A percentile compares a stretch with the other conserved stretches of the same genome.
phyloP scores from a whole-genome alignment of 352 stramenopile genomes.

The Phytophthora pini region DNA sequence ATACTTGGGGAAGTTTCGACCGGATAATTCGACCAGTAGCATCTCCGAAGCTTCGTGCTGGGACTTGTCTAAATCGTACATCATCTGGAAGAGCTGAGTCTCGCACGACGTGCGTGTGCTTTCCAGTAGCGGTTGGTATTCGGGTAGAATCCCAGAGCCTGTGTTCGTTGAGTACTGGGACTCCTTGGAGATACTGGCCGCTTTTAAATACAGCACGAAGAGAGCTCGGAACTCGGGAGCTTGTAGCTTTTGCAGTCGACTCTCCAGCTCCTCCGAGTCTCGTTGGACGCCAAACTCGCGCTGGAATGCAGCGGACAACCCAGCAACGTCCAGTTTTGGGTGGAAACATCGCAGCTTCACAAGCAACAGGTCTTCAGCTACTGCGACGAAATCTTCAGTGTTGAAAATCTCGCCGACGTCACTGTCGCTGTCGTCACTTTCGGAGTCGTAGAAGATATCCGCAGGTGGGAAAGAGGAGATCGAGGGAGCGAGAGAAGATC shows the following conservation, averaged over 20 bases:
- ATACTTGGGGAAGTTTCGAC: conserved; percentile 73
- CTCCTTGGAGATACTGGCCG: conserved; percentile 46
- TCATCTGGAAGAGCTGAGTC: conserved; percentile 64
- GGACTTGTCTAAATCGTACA: conserved; percentile 72
- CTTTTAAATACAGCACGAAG: conserved; percentile 62
- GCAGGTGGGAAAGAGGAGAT: conserved; percentile 44
- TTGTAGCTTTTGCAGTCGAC: conserved; percentile 49
- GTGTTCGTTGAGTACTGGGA: conserved; percentile 32
- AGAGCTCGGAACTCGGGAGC: conserved; percentile 43
- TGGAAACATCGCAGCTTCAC: conserved; percentile 68
- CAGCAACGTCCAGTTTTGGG: conserved; percentile 42
- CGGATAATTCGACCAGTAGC: conserved; percentile 60
- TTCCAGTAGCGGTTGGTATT: conserved; percentile 58
- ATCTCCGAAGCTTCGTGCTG: conserved; percentile 51
- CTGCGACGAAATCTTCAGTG: conserved; percentile 46
- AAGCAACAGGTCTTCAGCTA: conserved; percentile 67
- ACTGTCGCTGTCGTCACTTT: conserved; percentile 36
- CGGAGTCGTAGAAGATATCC: conserved; percentile 38
- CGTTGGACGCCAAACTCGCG: conserved; percentile 49
- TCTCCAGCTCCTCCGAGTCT: conserved; percentile 44
- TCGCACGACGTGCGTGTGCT: conserved; percentile 63
- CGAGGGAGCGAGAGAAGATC: conserved; percentile 22
- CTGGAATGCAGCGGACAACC: conserved; percentile 51
- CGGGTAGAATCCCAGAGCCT: conserved; percentile 44
- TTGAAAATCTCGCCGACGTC: conserved; percentile 50